Base-by-base conservation (phyloP, 371 early-diverging fungal species). In the Zancudomyces culisetae region DNA sequence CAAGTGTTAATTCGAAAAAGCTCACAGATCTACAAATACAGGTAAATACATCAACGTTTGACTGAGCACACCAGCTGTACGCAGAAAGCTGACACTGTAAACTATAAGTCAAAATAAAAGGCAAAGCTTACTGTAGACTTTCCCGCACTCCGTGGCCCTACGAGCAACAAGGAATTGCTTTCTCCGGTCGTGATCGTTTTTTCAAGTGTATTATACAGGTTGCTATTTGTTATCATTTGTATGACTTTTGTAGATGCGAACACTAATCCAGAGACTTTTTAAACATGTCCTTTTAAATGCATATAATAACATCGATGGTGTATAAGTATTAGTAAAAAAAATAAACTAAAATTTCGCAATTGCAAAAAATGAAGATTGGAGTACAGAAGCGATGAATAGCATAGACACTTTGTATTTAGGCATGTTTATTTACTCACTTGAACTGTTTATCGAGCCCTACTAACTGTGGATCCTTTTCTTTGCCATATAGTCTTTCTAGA, bases 121-220 rank as follows among this genome's bases (percentile, higher is more conserved):
- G 15, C 15, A 26, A 20, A 26, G 8, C 19, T 55, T 3, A 72
- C 62, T 51, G 68, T 51, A 6, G 75, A 68, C 53, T 87, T 87
- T 29, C 87, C 87, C 23, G 78, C 69, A 3, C 87, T 84, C 55
- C 79, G 63, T 35, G 80, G 81, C 3, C 88, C 88, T 4, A 83
- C 65, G 0, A 87, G 49, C 27, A 87, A 56, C 43, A 77, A 77
- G 0, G 88, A 81, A 56, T 84, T 87, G 49, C 85, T 85, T 59
- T 87, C 87, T 12, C 76, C 77, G 30, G 59, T 60, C 4, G 61
- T 56, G 3, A 83, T 67, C 1, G 83, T 81, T 43, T 74, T 74
- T 27, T 71, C 58, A 41, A 81, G 64, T 10, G 82, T 51, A 23
- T 64, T 57, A 3, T 67, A 58, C 4, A 80, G 27, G 27, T 24